Evolutionary conservation across 441 rosid genomes (phyloP).

Genomic region (Pelargonium australe): DNA sequence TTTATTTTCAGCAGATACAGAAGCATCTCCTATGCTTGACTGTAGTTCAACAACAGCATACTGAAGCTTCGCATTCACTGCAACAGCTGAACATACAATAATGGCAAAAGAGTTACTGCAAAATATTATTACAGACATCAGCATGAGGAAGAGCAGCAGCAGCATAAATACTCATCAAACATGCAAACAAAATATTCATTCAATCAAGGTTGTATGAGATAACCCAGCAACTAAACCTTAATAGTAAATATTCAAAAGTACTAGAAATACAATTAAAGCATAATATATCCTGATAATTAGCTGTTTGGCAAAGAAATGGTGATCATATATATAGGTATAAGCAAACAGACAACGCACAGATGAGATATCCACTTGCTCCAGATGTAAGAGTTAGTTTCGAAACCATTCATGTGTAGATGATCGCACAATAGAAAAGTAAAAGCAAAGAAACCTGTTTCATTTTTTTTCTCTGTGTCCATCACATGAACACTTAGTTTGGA

Average conservation of each 20-base stretch:
- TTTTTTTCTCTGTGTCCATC: too few relatives aligned
- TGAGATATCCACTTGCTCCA: too few relatives aligned
- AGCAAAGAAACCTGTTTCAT: too few relatives aligned
- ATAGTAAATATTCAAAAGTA: conserved; percentile 9
- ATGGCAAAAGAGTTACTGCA: conserved; percentile 7
- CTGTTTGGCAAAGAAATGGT: too few relatives aligned
- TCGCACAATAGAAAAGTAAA: too few relatives aligned
- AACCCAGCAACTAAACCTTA: not conserved
- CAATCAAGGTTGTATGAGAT: conserved; percentile 12
- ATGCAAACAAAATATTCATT: conserved; percentile 9
- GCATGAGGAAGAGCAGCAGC: conserved; percentile 8
- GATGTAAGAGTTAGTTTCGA: too few relatives aligned
- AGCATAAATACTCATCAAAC: too few relatives aligned
- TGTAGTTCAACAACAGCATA: conserved; percentile 80
- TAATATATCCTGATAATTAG: not conserved
- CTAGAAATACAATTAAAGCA: not conserved
- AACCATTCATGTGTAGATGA: too few relatives aligned
- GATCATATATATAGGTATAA: too few relatives aligned
- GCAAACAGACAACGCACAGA: too few relatives aligned
- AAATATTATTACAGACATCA: conserved; percentile 3
- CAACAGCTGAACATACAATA: conserved; percentile 63
- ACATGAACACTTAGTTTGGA: too few relatives aligned
- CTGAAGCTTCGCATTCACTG: conserved; percentile 83
- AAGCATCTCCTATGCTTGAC: conserved; percentile 38
- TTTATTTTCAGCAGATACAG: conserved; percentile 38